Percentiles rank a stretch among this genome's conserved stretches.
Evolutionary conservation across 495 filamentous ascomycete genomes (phyloP).

Genomic region (Aspergillus nanangensis): DNA sequence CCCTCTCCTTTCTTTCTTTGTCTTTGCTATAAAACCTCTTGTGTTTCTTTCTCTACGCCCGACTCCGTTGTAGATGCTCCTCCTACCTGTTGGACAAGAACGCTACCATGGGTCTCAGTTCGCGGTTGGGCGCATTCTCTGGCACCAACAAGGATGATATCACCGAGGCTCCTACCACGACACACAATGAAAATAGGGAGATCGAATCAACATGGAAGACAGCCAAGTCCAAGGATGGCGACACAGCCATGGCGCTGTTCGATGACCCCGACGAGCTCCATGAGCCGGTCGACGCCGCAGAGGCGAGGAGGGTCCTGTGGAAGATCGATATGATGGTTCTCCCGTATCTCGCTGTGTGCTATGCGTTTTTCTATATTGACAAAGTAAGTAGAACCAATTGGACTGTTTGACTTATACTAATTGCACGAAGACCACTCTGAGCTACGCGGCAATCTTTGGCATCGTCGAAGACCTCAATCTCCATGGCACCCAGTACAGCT

Average conservation of each 20-base stretch:
- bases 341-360: constrained; percentile 51
- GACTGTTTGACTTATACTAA: too few species aligned
- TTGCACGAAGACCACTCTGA: constrained; percentile 52
- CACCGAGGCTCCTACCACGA: constrained; percentile 16
- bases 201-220: constrained; percentile 23
- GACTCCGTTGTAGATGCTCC: background rate
- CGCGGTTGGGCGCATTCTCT: constrained; percentile 8
- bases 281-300: constrained; percentile 44
- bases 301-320: constrained; percentile 45
- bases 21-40: background rate
- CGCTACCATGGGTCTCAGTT: background rate
- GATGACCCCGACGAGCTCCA: constrained; percentile 34
- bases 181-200: constrained; percentile 23
- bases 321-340: constrained; percentile 53
- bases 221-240: constrained; percentile 31
- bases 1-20: background rate
- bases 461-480: constrained; percentile 46
- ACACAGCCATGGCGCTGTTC: constrained; percentile 43
- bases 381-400: constrained; percentile 25
- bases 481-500: constrained; percentile 45
- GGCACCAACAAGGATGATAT: constrained; percentile 24
- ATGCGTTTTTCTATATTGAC: constrained; percentile 59
- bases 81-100: background rate
- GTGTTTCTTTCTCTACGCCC: background rate
- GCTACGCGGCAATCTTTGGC: constrained; percentile 56